phyloP scores from a whole-genome alignment of 2,329 filamentous ascomycete species.

The Penicillium fuscoglaucum region DNA sequence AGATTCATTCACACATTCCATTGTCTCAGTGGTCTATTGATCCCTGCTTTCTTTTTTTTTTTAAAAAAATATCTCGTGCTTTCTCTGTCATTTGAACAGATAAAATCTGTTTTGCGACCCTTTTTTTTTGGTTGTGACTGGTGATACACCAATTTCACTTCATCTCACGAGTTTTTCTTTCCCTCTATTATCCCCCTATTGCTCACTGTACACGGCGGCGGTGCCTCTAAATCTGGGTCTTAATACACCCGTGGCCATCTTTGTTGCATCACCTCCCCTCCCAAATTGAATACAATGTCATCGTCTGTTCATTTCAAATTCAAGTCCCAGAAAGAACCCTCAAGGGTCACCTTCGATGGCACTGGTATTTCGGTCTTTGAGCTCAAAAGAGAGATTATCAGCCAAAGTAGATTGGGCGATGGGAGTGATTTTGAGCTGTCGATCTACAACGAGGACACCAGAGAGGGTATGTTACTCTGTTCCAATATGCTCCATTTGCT shows the following conservation, averaged over 20 bases:
- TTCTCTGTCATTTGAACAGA: conserved; percentile 3
- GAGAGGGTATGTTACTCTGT: conserved; percentile 68
- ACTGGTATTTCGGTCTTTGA: conserved; percentile 98
- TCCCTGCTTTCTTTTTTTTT: conserved; percentile 14
- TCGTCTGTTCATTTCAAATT: conserved; percentile 99
- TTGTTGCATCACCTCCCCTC: conserved; percentile 21
- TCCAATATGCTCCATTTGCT: conserved; percentile 15
- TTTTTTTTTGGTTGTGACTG: conserved; percentile 2
- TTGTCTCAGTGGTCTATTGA: conserved; percentile 29
- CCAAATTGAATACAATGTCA: conserved; percentile 66
- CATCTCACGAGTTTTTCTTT: conserved; percentile 8
- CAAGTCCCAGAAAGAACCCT: conserved; percentile 96
- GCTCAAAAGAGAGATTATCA: conserved; percentile 97
- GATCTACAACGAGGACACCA: conserved; percentile 89
- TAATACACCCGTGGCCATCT: conserved; percentile 30
- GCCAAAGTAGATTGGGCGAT: conserved; percentile 87
- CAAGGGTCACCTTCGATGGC: conserved; percentile 92
- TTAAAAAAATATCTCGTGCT: conserved; percentile 14
- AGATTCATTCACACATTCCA: conserved; percentile 29
- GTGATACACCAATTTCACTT: background rate
- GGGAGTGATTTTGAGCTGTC: conserved; percentile 94
- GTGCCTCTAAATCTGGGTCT: conserved; percentile 31
- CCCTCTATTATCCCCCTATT: conserved; percentile 29
- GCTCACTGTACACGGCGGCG: conserved; percentile 24
- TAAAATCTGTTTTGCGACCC: conserved; percentile 1